Evolutionary conservation across 106 monocot species (phyloP).

Genomic region (Acorus gramineus): DNA sequence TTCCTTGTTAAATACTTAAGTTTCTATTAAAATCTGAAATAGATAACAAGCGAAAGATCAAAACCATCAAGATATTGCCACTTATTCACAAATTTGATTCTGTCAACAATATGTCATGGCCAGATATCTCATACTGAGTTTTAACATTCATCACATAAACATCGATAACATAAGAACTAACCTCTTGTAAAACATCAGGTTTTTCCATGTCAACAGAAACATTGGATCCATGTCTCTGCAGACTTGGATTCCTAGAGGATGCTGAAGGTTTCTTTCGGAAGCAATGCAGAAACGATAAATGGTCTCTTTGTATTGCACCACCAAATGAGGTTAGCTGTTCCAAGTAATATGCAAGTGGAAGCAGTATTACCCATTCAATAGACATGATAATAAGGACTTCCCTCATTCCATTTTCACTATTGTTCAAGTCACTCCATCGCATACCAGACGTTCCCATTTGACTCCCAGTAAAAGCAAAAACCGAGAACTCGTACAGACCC

Average conservation of each 20-base stretch:
- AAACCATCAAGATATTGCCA: no score
- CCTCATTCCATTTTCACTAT: slow-evolving; percentile 56
- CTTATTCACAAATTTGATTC: no score
- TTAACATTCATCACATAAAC: no score
- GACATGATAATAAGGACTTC: slow-evolving; percentile 47
- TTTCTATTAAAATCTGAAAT: no score
- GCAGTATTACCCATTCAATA: slow-evolving; percentile 53
- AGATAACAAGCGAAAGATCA: no score
- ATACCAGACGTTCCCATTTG: slow-evolving; percentile 49
- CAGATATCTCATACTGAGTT: no score
- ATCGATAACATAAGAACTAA: slow-evolving; percentile 8
- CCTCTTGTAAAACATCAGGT: slow-evolving; percentile 59
- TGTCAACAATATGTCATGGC: no score
- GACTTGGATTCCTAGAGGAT: slow-evolving; percentile 14
- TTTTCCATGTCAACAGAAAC: slow-evolving; percentile 60
- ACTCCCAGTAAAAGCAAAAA: slow-evolving; percentile 42
- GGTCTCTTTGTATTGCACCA: slow-evolving; percentile 9
- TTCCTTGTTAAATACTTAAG: no score
- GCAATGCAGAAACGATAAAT: slow-evolving; percentile 21
- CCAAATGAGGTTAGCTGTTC: slow-evolving; percentile 29
- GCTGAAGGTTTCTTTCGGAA: slow-evolving; percentile 15
- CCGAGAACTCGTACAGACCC: slow-evolving; percentile 63
- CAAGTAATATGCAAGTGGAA: slow-evolving; percentile 50
- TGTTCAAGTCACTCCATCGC: slow-evolving; percentile 47
- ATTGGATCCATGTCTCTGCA: slow-evolving; percentile 32